Conservation (phyloP, 78 protist genomes). For the Dictyostelium intermedium region DNA sequence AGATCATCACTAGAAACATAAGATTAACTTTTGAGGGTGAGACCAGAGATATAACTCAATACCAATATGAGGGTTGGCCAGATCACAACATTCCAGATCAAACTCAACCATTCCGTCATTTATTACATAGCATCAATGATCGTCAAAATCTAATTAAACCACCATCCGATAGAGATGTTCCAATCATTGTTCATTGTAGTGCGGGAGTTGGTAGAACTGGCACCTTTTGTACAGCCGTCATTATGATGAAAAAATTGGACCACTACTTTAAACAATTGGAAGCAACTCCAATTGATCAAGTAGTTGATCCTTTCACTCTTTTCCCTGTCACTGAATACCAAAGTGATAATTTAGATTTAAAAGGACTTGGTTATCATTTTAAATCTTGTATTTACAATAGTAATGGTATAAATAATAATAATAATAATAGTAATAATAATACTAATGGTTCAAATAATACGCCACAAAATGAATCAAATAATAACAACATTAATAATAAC, state of each 20-base stretch:
- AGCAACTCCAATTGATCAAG: neutral
- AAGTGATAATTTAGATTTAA: slow-evolving; percentile 6
- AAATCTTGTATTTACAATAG: neutral
- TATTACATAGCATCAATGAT: slow-evolving; percentile 38
- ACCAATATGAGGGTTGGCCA: slow-evolving; percentile 91
- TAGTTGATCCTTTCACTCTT: neutral
- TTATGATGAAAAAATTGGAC: slow-evolving; percentile 34
- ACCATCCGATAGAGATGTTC: slow-evolving; percentile 6
- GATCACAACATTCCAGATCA: slow-evolving; percentile 85
- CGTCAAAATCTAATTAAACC: slow-evolving; percentile 24
- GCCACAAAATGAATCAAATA: neutral
- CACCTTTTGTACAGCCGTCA: slow-evolving; percentile 87
- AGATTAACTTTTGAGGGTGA: neutral
- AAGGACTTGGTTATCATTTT: neutral
- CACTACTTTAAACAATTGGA: neutral
- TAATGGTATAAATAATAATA: neutral
- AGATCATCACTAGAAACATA: slow-evolving; percentile 43
- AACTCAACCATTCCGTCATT: slow-evolving; percentile 59
- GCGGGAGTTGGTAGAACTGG: slow-evolving; percentile 93
- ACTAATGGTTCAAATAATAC: neutral
- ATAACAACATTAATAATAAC: no score
- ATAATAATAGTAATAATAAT: neutral
- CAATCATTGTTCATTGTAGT: slow-evolving; percentile 89
- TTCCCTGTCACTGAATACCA: neutral
- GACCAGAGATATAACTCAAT: slow-evolving; percentile 35